Conservation (phyloP, 2,329 filamentous ascomycete species). For the Pleurostoma richardsiae region DNA sequence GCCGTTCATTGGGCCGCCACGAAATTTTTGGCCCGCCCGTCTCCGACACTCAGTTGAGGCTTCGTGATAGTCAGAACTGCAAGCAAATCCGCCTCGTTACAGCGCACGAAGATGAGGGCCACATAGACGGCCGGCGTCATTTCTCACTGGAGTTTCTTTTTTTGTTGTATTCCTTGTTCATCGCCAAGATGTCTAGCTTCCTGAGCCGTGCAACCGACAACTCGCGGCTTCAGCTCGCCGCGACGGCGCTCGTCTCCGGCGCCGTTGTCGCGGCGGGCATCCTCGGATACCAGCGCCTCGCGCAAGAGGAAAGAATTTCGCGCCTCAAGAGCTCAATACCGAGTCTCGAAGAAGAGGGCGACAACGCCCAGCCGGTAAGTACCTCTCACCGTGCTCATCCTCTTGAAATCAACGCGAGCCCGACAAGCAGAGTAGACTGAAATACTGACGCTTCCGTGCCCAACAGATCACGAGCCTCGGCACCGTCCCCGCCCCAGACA, state of each 20-base stretch:
- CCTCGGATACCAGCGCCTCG: conserved; percentile 57
- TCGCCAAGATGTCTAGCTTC: conserved; percentile 33
- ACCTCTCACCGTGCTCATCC: neutral
- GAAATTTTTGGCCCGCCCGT: no score
- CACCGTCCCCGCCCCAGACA: conserved; percentile 41
- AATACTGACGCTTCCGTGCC: neutral
- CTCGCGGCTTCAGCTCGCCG: conserved; percentile 56
- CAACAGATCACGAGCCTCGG: conserved; percentile 57
- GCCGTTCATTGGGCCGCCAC: no score
- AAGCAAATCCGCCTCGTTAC: no score
- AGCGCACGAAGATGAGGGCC: no score
- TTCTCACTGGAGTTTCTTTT: no score
- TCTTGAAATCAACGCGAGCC: neutral
- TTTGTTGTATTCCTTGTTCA: no score
- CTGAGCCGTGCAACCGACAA: conserved; percentile 37
- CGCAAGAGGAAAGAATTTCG: conserved; percentile 46
- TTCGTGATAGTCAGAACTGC: no score
- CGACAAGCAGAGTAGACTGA: neutral
- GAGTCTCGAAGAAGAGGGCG: conserved; percentile 11
- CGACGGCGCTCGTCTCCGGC: conserved; percentile 64
- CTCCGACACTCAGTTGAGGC: no score
- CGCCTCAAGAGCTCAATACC: conserved; percentile 59
- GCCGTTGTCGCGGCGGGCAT: conserved; percentile 55
- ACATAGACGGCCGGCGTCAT: no score
- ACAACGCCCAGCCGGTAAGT: conserved; percentile 19